These are phyloP conservation scores for Lactifluus pinguis DNA, from an alignment of 768 basidiomycete genomes.

Conservation along the genomic window DNA sequence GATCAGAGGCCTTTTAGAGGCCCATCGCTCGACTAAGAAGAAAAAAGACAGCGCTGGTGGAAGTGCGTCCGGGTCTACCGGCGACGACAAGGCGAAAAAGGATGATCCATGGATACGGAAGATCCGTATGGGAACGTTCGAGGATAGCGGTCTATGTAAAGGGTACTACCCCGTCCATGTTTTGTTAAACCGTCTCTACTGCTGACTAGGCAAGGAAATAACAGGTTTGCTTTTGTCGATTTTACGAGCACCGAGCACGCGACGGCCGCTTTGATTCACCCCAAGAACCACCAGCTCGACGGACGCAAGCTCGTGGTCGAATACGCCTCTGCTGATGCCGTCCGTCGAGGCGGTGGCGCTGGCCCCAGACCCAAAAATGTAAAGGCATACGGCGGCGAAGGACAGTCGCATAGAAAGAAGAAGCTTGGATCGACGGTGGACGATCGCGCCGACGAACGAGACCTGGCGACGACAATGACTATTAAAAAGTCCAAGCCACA, in stretches of 20 bases:
- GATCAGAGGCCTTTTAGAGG: constrained; percentile 65
- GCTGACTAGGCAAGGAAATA: background rate
- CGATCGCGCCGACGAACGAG: background rate
- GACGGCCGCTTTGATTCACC: constrained; percentile 72
- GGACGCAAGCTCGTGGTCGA: constrained; percentile 82
- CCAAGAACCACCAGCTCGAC: constrained; percentile 74
- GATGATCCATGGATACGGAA: constrained; percentile 60
- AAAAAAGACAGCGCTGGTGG: background rate
- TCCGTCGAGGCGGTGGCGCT: constrained; percentile 62
- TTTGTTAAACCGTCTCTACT: background rate
- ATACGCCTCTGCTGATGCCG: constrained; percentile 83
- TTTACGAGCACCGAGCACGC: constrained; percentile 74
- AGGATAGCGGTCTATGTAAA: constrained; percentile 92
- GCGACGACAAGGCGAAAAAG: constrained; percentile 14
- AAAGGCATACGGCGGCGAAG: background rate
- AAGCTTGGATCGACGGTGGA: background rate
- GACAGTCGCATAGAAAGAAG: background rate
- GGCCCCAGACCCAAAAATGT: background rate
- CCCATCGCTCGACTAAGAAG: constrained; percentile 39
- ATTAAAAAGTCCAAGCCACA: background rate
- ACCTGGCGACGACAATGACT: background rate
- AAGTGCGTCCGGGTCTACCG: background rate
- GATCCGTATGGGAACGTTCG: constrained; percentile 90
- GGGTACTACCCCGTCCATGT: constrained; percentile 56
- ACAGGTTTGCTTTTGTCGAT: constrained; percentile 90